These are phyloP conservation scores for Epithemia pelagica DNA, from an alignment of 108 stramenopile genomes.

Conservation along the genomic window DNA sequence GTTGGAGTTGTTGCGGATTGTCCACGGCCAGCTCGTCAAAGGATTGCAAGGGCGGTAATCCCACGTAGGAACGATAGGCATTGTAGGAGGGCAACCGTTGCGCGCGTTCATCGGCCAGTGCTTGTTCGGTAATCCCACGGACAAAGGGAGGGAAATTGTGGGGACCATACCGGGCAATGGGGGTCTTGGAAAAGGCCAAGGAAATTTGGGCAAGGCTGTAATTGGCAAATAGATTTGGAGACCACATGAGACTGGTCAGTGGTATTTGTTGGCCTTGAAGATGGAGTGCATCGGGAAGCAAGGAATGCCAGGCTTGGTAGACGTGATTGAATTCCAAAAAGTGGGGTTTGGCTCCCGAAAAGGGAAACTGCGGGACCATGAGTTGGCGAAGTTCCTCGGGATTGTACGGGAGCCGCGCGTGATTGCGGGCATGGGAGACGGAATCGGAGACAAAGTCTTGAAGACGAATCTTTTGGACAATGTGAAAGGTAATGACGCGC, in stretches of 20 bases:
- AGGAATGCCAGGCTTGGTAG: neutral
- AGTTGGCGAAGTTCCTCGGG: neutral
- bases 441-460: neutral
- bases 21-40: neutral
- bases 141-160: neutral
- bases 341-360: neutral
- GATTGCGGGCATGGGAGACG: neutral
- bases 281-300: neutral
- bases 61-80: neutral
- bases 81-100: neutral
- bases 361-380: neutral
- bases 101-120: neutral
- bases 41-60: neutral
- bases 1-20: neutral
- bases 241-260: no score
- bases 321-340: neutral
- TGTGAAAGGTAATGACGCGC: neutral
- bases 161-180: neutral
- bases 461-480: neutral
- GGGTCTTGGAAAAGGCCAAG: neutral
- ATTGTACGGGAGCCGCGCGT: neutral
- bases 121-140: neutral
- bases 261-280: no score
- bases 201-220: no score
- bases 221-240: no score